Evolutionary conservation across 2,329 filamentous ascomycete species (phyloP), one percentile per base, ranked within the genome.

Genomic region (Ceratocystiopsis minuta): DNA sequence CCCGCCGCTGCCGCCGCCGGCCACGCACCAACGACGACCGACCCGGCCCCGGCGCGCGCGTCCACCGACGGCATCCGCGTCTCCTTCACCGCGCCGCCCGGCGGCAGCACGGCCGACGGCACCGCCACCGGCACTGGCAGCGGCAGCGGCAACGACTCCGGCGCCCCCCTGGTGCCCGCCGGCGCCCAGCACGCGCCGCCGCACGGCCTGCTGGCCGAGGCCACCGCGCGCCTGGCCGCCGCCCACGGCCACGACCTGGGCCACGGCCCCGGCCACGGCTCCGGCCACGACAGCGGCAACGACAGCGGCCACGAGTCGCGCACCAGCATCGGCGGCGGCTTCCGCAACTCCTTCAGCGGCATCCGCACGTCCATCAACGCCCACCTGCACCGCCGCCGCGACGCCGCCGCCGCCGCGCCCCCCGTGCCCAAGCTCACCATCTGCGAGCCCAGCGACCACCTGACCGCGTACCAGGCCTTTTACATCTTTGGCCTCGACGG

Each of bases 401-500:
- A 28, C 24, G 24, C n/a, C n/a, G n/a, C n/a, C 6, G 24, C n/a
- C n/a, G 28, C 40, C 37, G 20, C 39, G 52, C 14, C 24, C 24
- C 6, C 9, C 24, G 20, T 39, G 14, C 45, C 39, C 14, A 44
- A 41, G 41, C 46, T 49, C 42, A 50, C 42, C 16, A 49, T 53
- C 15, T 37, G 36, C 37, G 39, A 54, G 34, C 62, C 66, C 16
- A 67, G 58, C 35, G 42, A 51, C 6, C 49, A 49, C n/a, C 50
- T 66, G 28, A 67, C 63, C 3, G 47, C 45, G 0, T 61, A 64
- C 44, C 67, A 70, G 46, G 44, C 62, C 16, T 60, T 68, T 43
- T 71, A 71, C 51, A 56, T 72, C 14, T 62, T 69, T 37, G 49
- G 62, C 2, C 49, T 67, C 3, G 61, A 68, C 43, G 67, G 66